A percentile compares a stretch with the other conserved stretches of the same genome.
Evolutionary conservation across 805 yeast species (phyloP).

Genomic region (Vanderwaltozyma tropicalis): DNA sequence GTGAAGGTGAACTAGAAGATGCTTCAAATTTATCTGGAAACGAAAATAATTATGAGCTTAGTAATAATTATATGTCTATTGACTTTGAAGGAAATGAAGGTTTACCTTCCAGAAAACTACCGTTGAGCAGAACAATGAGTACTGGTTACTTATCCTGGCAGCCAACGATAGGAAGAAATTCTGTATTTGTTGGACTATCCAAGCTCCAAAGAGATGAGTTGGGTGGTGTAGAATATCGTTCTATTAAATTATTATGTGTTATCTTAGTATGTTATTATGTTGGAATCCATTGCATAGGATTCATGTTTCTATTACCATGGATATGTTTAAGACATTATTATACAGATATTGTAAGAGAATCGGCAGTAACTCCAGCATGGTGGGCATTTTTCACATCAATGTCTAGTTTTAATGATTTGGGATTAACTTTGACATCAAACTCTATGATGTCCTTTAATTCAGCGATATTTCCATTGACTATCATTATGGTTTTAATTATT

Average conservation of each 20-base stretch:
- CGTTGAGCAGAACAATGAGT: slow-evolving; percentile 32
- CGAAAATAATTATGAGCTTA: background rate
- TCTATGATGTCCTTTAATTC: slow-evolving; percentile 60
- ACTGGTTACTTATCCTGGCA: slow-evolving; percentile 73
- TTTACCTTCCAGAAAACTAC: slow-evolving; percentile 4
- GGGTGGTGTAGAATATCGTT: slow-evolving; percentile 94
- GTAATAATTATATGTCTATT: background rate
- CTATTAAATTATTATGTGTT: slow-evolving; percentile 62
- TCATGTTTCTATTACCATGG: slow-evolving; percentile 52
- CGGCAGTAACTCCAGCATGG: slow-evolving; percentile 71
- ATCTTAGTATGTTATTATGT: slow-evolving; percentile 56
- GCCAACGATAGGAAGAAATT: slow-evolving; percentile 90
- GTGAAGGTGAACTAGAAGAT: too few relatives aligned
- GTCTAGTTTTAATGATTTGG: slow-evolving; percentile 75
- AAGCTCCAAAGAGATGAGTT: slow-evolving; percentile 82
- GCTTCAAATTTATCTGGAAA: too few relatives aligned
- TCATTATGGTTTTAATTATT: slow-evolving; percentile 58
- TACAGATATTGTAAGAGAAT: slow-evolving; percentile 32
- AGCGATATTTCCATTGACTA: slow-evolving; percentile 53
- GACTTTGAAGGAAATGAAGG: background rate
- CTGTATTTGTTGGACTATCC: slow-evolving; percentile 73
- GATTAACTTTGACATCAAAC: slow-evolving; percentile 66
- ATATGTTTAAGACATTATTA: slow-evolving; percentile 35
- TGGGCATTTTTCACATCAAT: slow-evolving; percentile 82
- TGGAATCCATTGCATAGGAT: slow-evolving; percentile 55